phyloP scores from a whole-genome alignment of 202 grass and related monocot species.

The Zoysia matrella region DNA sequence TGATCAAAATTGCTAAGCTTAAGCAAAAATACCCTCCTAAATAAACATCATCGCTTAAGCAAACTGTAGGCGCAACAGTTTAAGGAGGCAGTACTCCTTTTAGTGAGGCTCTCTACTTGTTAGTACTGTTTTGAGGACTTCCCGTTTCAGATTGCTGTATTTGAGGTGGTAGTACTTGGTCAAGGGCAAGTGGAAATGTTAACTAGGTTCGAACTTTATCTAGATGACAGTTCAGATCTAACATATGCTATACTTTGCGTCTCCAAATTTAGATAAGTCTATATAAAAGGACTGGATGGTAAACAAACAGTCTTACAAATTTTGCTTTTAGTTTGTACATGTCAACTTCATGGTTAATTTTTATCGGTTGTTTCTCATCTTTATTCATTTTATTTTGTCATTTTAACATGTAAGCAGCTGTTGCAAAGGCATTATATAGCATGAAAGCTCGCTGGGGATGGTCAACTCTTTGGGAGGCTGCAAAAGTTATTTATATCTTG shows the following conservation, averaged over 20 bases:
- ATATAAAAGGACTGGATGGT: background rate
- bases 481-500: conserved; percentile 81
- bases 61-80: background rate
- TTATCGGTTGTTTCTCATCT: conserved; percentile 3
- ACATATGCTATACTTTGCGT: background rate
- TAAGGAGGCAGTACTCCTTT: conserved; percentile 4
- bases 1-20: background rate
- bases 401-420: conserved; percentile 50
- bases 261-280: background rate
- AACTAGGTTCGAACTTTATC: background rate
- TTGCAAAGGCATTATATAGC: conserved; percentile 65
- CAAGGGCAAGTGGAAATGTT: background rate
- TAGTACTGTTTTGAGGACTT: background rate
- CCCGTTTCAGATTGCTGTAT: background rate
- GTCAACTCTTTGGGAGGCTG: conserved; percentile 95
- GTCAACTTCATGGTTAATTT: background rate
- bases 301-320: background rate
- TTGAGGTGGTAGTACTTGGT: background rate
- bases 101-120: background rate
- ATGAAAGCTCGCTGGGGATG: conserved; percentile 71
- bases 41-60: background rate
- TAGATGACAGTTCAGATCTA: background rate
- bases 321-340: background rate
- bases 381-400: conserved; percentile 24
- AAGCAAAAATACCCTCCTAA: background rate